phyloP scores from a whole-genome alignment of 345 rosid genomes.

The Ricinus communis region DNA sequence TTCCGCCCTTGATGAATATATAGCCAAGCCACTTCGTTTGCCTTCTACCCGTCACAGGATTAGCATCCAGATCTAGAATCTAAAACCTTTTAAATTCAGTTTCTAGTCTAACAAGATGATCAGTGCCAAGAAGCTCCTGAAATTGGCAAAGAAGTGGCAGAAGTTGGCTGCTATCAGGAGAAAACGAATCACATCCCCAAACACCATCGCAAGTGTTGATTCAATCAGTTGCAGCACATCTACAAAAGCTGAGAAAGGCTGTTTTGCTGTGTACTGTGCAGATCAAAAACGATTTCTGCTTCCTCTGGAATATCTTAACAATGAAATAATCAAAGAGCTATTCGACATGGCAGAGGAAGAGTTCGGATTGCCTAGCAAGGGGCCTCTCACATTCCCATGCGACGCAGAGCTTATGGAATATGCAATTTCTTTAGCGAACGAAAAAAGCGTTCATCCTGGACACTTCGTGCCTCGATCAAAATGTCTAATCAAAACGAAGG shows the following conservation, averaged over 20 bases:
- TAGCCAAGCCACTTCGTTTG: background rate
- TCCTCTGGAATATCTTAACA: slow-evolving; percentile 11
- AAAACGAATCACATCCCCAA: slow-evolving; percentile 1
- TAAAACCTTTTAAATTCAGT: background rate
- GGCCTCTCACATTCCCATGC: slow-evolving; percentile 2
- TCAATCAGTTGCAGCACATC: slow-evolving; percentile 2
- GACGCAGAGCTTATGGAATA: slow-evolving; percentile 9
- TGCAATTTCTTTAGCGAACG: slow-evolving; percentile 11
- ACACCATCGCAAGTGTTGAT: background rate
- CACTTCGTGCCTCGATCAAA: too few species aligned
- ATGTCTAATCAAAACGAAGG: slow-evolving; percentile 3
- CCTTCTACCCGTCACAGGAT: background rate
- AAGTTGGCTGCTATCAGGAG: slow-evolving; percentile 7
- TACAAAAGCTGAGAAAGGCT: slow-evolving; percentile 8
- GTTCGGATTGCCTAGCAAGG: background rate
- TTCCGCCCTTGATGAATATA: background rate
- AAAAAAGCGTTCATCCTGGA: too few species aligned
- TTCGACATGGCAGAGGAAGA: slow-evolving; percentile 5
- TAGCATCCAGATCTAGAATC: background rate
- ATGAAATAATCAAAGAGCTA: slow-evolving; percentile 6
- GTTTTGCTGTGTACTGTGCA: slow-evolving; percentile 13
- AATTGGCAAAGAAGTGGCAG: slow-evolving; percentile 23
- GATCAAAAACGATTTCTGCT: slow-evolving; percentile 11
- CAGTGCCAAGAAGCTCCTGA: slow-evolving; percentile 14
- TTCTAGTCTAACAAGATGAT: slow-evolving; percentile 3